Evolutionary conservation across 2,329 filamentous ascomycete species (phyloP).

Genomic region (Rasamsonia emersonii): DNA sequence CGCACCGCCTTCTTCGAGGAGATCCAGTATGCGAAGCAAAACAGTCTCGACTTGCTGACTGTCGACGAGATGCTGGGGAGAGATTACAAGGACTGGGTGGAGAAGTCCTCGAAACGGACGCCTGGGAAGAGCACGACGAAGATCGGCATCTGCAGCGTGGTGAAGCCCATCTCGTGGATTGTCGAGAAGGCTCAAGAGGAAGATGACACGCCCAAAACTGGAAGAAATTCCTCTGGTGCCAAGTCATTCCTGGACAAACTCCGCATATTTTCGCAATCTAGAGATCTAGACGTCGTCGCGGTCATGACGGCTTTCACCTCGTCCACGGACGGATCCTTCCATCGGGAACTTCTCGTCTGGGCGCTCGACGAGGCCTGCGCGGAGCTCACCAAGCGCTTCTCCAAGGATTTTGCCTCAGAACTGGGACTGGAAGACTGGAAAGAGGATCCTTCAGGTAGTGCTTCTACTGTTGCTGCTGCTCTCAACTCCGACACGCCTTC

Average conservation of each 20-base stretch:
- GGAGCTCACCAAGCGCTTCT: constrained; percentile 37
- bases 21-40: constrained; percentile 46
- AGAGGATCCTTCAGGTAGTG: constrained; percentile 2
- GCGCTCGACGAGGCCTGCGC: constrained; percentile 32
- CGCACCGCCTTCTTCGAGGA: constrained; percentile 43
- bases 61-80: constrained; percentile 50
- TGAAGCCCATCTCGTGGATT: constrained; percentile 48
- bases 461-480: too few relatives aligned
- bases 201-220: not conserved
- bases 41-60: constrained; percentile 44
- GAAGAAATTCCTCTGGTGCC: constrained; percentile 11
- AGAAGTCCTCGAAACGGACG: constrained; percentile 17
- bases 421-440: constrained; percentile 34
- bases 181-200: constrained; percentile 35
- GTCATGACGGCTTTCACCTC: constrained; percentile 52
- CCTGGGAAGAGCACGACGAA: constrained; percentile 14
- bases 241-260: constrained; percentile 34
- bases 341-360: constrained; percentile 45
- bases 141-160: constrained; percentile 52
- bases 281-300: constrained; percentile 44
- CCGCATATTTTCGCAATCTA: constrained; percentile 37
- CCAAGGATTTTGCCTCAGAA: constrained; percentile 32
- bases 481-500: constrained; percentile 9
- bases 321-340: constrained; percentile 34
- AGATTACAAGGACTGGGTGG: constrained; percentile 57